Conservation (phyloP, 2,329 filamentous ascomycete genomes). For the Berkeleyomyces rouxiae region DNA sequence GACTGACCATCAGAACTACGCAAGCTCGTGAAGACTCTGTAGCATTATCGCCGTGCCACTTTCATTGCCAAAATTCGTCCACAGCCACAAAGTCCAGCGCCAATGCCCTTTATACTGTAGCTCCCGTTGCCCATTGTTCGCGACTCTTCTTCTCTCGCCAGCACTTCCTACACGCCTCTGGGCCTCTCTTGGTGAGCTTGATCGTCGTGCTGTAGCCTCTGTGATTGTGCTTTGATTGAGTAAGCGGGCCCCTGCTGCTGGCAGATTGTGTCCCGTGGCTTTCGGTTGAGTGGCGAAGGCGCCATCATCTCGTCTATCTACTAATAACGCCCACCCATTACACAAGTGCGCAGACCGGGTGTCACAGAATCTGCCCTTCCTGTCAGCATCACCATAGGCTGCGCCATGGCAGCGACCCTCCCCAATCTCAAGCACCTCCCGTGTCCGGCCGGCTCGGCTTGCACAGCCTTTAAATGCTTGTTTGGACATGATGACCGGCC, state of each 20-base stretch:
- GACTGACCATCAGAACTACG: too few relatives aligned
- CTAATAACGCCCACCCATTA: not conserved
- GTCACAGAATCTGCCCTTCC: not conserved
- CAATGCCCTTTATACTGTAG: not conserved
- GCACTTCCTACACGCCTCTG: not conserved
- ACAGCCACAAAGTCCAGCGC: not conserved
- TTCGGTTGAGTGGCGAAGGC: not conserved
- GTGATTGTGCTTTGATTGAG: not conserved
- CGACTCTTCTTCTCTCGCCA: not conserved
- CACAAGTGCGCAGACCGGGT: not conserved
- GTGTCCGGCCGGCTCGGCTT: conserved; percentile 31
- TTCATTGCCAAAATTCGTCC: not conserved
- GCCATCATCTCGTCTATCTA: not conserved
- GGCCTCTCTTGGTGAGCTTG: not conserved
- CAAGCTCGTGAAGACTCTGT: not conserved
- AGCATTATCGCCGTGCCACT: not conserved
- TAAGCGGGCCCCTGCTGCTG: not conserved
- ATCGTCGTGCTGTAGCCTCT: not conserved
- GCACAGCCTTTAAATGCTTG: conserved; percentile 33
- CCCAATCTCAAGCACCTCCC: conserved; percentile 30
- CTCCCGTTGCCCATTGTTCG: not conserved
- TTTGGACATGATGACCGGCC: conserved; percentile 26
- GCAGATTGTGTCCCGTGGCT: not conserved
- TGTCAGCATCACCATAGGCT: not conserved
- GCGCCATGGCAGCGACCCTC: conserved; percentile 10